Evolutionary conservation across 139 green algal species (phyloP).

Genomic region (Closterium sp.): DNA sequence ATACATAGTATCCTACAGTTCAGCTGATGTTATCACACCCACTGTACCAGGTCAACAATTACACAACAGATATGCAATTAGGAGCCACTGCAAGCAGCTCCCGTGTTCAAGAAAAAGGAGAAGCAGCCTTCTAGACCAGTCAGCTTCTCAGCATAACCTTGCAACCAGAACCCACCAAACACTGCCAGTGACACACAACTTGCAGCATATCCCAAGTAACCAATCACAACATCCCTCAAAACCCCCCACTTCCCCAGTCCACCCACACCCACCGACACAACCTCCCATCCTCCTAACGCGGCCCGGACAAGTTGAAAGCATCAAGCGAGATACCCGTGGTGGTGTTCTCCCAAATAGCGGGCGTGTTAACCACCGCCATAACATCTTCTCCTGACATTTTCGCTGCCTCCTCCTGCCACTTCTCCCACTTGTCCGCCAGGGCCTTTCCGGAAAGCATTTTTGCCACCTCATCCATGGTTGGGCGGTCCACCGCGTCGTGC

Average conservation of each 20-base stretch:
- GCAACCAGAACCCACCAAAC: neutral
- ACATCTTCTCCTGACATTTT: neutral
- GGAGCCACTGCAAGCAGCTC: neutral
- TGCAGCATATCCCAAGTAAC: neutral
- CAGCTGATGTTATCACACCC: neutral
- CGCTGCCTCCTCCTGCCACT: constrained; percentile 2
- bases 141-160: neutral
- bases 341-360: constrained; percentile 1
- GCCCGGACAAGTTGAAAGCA: constrained; percentile 1
- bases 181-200: too few species aligned
- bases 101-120: neutral
- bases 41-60: neutral
- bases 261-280: neutral
- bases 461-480: constrained; percentile 1
- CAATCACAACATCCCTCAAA: neutral
- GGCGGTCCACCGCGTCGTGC: neutral
- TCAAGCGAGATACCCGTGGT: constrained; percentile 7
- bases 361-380: neutral
- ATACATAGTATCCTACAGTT: neutral
- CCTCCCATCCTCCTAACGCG: neutral
- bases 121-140: neutral
- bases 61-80: neutral
- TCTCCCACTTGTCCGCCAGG: constrained; percentile 7
- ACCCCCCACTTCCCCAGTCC: neutral
- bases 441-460: neutral